Conservation (phyloP, 2,329 filamentous ascomycete species). For the Lasiodiplodia sp. region DNA sequence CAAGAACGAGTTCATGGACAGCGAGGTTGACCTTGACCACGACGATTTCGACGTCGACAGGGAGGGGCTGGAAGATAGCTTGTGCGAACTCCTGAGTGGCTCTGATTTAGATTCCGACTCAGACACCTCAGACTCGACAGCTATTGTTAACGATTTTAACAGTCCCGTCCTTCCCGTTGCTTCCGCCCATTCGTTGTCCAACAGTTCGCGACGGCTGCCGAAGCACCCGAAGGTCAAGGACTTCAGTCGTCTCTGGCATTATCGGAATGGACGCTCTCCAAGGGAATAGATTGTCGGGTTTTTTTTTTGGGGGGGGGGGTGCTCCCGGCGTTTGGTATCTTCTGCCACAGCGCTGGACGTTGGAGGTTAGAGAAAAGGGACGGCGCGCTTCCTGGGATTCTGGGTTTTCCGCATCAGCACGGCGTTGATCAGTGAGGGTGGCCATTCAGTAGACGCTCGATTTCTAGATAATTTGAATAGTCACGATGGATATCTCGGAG, state of each 20-base stretch:
- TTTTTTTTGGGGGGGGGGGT: background rate
- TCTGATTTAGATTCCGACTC: slow-evolving; percentile 17
- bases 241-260: slow-evolving; percentile 36
- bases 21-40: slow-evolving; percentile 40
- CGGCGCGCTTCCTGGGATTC: background rate
- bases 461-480: slow-evolving; percentile 5
- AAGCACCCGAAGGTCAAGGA: slow-evolving; percentile 32
- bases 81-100: slow-evolving; percentile 16
- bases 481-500: slow-evolving; percentile 22
- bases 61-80: slow-evolving; percentile 26
- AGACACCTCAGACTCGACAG: slow-evolving; percentile 18
- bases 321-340: background rate
- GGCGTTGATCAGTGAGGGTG: background rate
- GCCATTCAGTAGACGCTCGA: slow-evolving; percentile 5
- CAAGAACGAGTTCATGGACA: slow-evolving; percentile 68
- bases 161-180: slow-evolving; percentile 30
- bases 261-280: slow-evolving; percentile 34
- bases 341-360: slow-evolving; percentile 15
- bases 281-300: slow-evolving; percentile 17
- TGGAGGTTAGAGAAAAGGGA: background rate
- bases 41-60: slow-evolving; percentile 19
- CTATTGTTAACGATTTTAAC: slow-evolving; percentile 32
- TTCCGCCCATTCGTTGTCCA: slow-evolving; percentile 16
- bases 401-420: slow-evolving; percentile 10
- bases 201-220: slow-evolving; percentile 12